These are phyloP conservation scores for Gentiana dahurica DNA, from an alignment of 257 asterid species.

Conservation along the genomic window DNA sequence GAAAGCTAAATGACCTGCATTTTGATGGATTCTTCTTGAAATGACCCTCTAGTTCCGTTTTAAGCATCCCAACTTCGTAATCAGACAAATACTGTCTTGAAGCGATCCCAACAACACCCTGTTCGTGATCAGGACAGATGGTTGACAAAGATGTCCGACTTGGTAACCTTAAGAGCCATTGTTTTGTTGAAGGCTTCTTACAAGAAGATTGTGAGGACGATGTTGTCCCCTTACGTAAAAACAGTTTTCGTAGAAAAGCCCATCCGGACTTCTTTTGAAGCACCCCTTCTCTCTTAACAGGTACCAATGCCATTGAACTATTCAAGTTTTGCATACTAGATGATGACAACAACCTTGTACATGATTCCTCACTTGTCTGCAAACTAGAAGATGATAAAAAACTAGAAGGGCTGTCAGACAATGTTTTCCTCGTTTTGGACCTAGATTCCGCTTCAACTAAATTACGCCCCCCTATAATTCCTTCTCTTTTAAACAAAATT, in stretches of 20 bases:
- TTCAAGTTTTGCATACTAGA: conserved; percentile 17
- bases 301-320: conserved; percentile 48
- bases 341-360: conserved; percentile 10
- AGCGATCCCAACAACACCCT: conserved; percentile 20
- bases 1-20: conserved; percentile 54
- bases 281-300: conserved; percentile 26
- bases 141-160: conserved; percentile 53
- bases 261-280: conserved; percentile 46
- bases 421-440: conserved; percentile 31
- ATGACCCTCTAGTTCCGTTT: conserved; percentile 49
- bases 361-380: conserved; percentile 8
- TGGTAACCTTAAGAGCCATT: conserved; percentile 40
- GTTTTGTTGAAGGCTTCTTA: conserved; percentile 39
- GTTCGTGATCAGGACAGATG: conserved; percentile 63
- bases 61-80: conserved; percentile 12
- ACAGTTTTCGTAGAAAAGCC: conserved; percentile 43
- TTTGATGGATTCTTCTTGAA: conserved; percentile 37
- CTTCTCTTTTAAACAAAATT: conserved; percentile 45
- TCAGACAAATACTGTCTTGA: conserved; percentile 16
- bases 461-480: conserved; percentile 9
- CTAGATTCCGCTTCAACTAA: conserved; percentile 17
- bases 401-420: conserved; percentile 34
- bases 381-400: conserved; percentile 16
- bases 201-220: conserved; percentile 23
- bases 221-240: conserved; percentile 23